These are phyloP conservation scores for Penicillium canariense DNA, from an alignment of 495 filamentous ascomycete species.

Conservation along the genomic window DNA sequence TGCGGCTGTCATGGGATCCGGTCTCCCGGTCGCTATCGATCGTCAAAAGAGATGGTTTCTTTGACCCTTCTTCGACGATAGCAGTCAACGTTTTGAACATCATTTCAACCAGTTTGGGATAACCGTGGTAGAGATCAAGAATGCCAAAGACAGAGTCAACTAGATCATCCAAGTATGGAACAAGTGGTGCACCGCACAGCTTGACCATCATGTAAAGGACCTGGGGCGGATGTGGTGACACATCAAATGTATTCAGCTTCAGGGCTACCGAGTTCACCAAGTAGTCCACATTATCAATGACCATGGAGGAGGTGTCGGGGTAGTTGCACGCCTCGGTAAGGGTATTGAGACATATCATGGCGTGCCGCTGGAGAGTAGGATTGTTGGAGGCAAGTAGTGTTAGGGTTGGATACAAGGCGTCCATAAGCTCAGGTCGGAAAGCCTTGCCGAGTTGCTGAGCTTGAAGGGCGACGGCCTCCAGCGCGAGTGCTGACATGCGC, in stretches of 20 bases:
- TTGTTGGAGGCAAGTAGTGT: constrained; percentile 78
- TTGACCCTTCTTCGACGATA: constrained; percentile 77
- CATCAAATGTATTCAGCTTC: constrained; percentile 85
- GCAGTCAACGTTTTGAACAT: constrained; percentile 79
- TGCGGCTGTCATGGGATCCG: constrained; percentile 34
- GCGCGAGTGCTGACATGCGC: constrained; percentile 64
- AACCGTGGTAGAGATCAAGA: constrained; percentile 90
- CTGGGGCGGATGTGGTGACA: constrained; percentile 85
- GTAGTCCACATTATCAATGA: constrained; percentile 94
- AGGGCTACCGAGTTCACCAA: constrained; percentile 89
- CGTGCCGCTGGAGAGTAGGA: constrained; percentile 69
- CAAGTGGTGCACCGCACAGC: constrained; percentile 73
- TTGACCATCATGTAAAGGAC: constrained; percentile 94
- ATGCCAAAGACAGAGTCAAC: constrained; percentile 87
- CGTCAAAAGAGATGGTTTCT: constrained; percentile 54
- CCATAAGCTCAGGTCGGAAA: constrained; percentile 84
- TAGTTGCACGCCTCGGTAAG: constrained; percentile 77
- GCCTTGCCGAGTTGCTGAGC: constrained; percentile 61
- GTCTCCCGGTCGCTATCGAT: constrained; percentile 40
- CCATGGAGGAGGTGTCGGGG: constrained; percentile 65
- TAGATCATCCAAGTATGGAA: constrained; percentile 90
- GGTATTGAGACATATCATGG: constrained; percentile 78
- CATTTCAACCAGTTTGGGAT: constrained; percentile 78
- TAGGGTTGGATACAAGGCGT: constrained; percentile 85
- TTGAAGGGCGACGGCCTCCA: constrained; percentile 72